Conservation (phyloP, 129 eudicot genomes). For the Flaveria bidentis region DNA sequence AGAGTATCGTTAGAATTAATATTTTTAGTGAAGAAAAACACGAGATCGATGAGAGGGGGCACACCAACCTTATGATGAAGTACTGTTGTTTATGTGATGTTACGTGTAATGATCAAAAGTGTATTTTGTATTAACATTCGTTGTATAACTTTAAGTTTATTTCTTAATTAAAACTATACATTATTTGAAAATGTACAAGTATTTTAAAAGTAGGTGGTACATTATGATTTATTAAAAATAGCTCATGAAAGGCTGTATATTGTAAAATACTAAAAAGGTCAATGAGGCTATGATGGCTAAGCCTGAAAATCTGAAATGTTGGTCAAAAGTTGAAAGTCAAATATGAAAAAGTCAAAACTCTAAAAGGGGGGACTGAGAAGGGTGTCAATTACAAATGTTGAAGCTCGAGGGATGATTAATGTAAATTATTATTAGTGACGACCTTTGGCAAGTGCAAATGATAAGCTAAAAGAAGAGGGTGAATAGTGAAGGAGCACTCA, state of each 20-base stretch:
- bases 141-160: too few relatives aligned
- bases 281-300: neutral
- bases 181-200: too few relatives aligned
- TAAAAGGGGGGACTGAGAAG: neutral
- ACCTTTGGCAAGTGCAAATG: neutral
- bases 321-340: neutral
- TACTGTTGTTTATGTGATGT: too few relatives aligned
- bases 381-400: neutral
- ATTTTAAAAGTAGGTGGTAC: neutral
- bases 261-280: neutral
- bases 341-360: neutral
- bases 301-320: neutral
- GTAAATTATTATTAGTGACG: neutral
- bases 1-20: too few relatives aligned
- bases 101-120: too few relatives aligned
- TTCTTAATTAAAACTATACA: too few relatives aligned
- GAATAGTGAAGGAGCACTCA: slow-evolving; percentile 33
- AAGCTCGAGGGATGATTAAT: slow-evolving; percentile 16
- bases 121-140: too few relatives aligned
- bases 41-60: too few relatives aligned
- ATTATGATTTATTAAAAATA: neutral
- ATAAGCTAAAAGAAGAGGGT: slow-evolving; percentile 1
- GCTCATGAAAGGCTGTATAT: neutral
- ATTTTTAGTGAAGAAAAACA: too few relatives aligned
- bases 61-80: too few relatives aligned